These are phyloP conservation scores for Sporisorium sorghi DNA, from an alignment of 1,284 basidiomycete species.

Conservation along the genomic window DNA sequence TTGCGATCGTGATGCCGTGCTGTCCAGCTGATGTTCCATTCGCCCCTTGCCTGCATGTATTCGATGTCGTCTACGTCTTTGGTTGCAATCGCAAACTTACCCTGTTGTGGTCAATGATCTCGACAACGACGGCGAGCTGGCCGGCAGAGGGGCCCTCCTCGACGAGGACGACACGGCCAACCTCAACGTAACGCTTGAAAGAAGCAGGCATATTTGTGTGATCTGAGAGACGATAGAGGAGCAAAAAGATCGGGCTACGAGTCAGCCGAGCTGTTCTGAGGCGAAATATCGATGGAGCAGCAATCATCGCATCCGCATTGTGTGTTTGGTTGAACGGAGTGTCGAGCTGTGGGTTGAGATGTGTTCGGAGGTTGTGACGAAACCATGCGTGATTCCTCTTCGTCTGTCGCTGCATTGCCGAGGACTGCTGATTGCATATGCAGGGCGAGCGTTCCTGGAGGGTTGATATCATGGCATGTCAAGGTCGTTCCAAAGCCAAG, in stretches of 20 bases:
- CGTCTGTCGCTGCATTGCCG: not conserved
- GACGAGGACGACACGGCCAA: slow-evolving; percentile 97
- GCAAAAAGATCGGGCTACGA: slow-evolving; percentile 1
- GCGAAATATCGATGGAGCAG: not conserved
- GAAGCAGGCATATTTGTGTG: slow-evolving; percentile 61
- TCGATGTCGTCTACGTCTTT: slow-evolving; percentile 1
- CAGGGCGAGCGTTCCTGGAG: too few species aligned
- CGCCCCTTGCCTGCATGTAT: slow-evolving; percentile 1
- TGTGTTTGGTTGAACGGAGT: too few species aligned
- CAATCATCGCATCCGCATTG: slow-evolving; percentile 6
- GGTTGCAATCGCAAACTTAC: slow-evolving; percentile 72
- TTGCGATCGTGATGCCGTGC: not conserved
- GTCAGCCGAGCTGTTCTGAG: slow-evolving; percentile 21
- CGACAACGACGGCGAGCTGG: slow-evolving; percentile 92
- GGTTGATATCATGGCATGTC: too few species aligned
- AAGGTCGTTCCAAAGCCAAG: too few species aligned
- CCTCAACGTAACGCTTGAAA: slow-evolving; percentile 97
- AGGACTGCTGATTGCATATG: too few species aligned
- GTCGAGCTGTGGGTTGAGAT: not conserved
- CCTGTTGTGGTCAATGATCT: slow-evolving; percentile 99
- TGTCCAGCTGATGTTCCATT: not conserved
- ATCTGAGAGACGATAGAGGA: slow-evolving; percentile 17
- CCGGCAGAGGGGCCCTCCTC: slow-evolving; percentile 86
- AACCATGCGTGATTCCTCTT: not conserved
- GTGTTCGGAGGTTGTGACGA: not conserved